Evolutionary conservation across 192 early-diverging fungal genomes (phyloP).

Genomic region (Coemansia sp.): DNA sequence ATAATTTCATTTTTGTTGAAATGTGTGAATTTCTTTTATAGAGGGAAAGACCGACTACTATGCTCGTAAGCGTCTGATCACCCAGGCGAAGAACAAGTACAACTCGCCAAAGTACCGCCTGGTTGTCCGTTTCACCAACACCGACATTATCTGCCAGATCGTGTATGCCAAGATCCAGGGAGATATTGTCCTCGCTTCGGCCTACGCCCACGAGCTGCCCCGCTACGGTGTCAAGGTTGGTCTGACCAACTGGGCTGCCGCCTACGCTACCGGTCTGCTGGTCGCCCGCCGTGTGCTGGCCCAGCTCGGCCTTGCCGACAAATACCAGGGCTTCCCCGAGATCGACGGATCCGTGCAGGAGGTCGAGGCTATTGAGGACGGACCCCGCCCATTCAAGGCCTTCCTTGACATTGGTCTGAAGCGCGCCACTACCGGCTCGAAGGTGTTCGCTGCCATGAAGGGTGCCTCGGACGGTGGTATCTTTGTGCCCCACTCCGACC

Average conservation of each 20-base stretch:
- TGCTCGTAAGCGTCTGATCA: constrained; percentile 96
- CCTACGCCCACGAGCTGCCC: constrained; percentile 97
- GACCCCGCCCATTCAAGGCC: constrained; percentile 95
- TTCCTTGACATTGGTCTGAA: constrained; percentile 97
- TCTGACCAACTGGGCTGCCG: constrained; percentile 99
- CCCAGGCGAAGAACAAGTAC: constrained; percentile 99
- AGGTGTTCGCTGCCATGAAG: constrained; percentile 97
- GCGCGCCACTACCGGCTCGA: constrained; percentile 96
- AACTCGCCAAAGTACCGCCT: constrained; percentile 99
- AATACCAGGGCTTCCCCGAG: constrained; percentile 95
- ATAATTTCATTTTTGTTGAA: neutral
- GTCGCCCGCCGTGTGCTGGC: constrained; percentile 92
- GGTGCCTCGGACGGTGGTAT: constrained; percentile 99
- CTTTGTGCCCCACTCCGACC: constrained; percentile 93
- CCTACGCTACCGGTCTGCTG: constrained; percentile 97
- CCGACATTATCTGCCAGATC: constrained; percentile 94
- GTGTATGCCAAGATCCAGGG: constrained; percentile 98
- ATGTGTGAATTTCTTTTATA: constrained; percentile 39
- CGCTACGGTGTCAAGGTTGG: constrained; percentile 95
- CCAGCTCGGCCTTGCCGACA: constrained; percentile 92
- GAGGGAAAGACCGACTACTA: constrained; percentile 99
- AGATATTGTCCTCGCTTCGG: constrained; percentile 92
- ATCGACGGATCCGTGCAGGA: constrained; percentile 85
- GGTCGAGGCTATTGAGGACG: constrained; percentile 89
- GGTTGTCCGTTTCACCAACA: constrained; percentile 99